These are phyloP conservation scores for Durotheca rogersii DNA, from an alignment of 495 filamentous ascomycete genomes.

Conservation along the genomic window DNA sequence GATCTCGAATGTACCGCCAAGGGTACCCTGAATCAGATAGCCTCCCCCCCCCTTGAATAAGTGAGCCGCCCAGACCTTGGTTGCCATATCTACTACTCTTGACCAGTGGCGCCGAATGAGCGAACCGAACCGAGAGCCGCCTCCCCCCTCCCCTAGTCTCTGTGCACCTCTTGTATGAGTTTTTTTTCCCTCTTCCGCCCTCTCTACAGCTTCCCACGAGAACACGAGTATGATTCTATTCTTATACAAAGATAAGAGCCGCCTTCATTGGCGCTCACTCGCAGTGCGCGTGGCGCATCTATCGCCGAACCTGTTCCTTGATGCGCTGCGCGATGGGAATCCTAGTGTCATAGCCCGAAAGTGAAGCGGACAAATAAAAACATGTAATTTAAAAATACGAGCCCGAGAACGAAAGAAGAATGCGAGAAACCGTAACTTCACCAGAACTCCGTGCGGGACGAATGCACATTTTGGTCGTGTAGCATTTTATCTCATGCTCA, in stretches of 20 bases:
- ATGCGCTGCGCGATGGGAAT: constrained; percentile 36
- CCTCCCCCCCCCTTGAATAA: constrained; percentile 10
- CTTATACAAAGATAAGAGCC: constrained; percentile 30
- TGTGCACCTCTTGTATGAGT: too few species aligned
- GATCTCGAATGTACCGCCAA: constrained; percentile 8
- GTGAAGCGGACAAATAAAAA: constrained; percentile 16
- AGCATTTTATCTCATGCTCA: constrained; percentile 10
- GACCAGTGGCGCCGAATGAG: constrained; percentile 12
- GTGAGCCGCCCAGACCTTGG: constrained; percentile 15
- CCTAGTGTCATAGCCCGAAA: constrained; percentile 28
- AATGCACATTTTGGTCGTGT: constrained; percentile 10
- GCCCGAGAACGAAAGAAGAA: constrained; percentile 22
- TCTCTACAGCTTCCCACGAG: constrained; percentile 17
- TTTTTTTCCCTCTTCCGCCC: constrained; percentile 16
- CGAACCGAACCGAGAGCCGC: constrained; percentile 7
- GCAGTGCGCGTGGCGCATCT: constrained; percentile 35
- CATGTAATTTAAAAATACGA: constrained; percentile 19
- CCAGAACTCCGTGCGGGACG: constrained; percentile 29
- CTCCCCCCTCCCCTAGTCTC: constrained; percentile 10
- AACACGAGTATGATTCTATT: constrained; percentile 32
- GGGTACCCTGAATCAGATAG: constrained; percentile 12
- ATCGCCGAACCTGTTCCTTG: constrained; percentile 27
- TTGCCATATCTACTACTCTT: constrained; percentile 11
- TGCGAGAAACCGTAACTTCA: constrained; percentile 24
- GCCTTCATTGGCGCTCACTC: constrained; percentile 26